Evolutionary conservation across 2,329 filamentous ascomycete genomes (phyloP).

Genomic region (Alternaria sp.): DNA sequence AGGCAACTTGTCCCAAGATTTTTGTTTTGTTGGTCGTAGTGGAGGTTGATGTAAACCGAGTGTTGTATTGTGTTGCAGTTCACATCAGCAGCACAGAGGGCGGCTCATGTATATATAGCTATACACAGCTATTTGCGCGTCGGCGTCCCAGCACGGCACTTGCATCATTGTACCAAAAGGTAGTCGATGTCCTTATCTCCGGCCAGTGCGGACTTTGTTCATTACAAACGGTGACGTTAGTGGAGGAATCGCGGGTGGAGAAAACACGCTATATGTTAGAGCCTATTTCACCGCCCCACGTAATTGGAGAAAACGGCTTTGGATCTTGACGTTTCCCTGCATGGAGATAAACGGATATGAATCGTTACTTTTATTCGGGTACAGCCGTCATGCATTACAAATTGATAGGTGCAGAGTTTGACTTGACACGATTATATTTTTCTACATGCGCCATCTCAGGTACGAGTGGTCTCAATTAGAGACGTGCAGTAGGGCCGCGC

Average conservation of each 20-base stretch:
- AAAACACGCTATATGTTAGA: background rate
- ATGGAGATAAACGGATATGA: conserved; percentile 6
- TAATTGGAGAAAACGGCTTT: background rate
- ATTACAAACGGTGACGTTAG: background rate
- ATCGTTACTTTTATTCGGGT: background rate
- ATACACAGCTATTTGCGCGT: background rate
- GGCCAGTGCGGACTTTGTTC: background rate
- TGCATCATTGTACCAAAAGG: background rate
- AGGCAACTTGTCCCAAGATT: background rate
- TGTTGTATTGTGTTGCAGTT: background rate
- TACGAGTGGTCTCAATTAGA: background rate
- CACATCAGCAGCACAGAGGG: background rate
- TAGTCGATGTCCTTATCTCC: background rate
- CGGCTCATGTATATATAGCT: background rate
- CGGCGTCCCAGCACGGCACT: background rate
- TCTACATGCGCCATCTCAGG: background rate
- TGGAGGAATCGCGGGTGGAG: too few species aligned
- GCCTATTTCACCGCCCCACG: background rate
- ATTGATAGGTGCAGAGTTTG: background rate
- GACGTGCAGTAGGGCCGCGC: background rate
- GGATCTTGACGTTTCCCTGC: background rate
- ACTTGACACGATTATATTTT: background rate
- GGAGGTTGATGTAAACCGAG: background rate
- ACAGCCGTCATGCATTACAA: conserved; percentile 11
- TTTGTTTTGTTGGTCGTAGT: background rate